Evolutionary conservation across 345 rosid genomes (phyloP).

Genomic region (Rhizophora mangle): DNA sequence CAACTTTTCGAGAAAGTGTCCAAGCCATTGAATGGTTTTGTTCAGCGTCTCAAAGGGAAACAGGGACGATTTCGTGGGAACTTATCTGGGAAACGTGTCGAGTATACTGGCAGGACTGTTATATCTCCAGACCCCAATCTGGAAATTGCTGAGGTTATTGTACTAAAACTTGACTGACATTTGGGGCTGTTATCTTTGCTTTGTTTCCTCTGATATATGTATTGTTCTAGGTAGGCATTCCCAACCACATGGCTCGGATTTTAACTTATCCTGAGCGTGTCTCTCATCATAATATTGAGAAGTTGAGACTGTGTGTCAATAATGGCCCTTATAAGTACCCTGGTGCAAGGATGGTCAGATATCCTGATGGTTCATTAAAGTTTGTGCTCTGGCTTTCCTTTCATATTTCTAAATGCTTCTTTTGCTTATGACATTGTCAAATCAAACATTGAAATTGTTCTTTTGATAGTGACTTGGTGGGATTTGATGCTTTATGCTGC

Average conservation of each 20-base stretch:
- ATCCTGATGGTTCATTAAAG: conserved; percentile 66
- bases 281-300: conserved; percentile 83
- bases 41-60: conserved; percentile 97
- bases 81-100: conserved; percentile 93
- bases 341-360: conserved; percentile 76
- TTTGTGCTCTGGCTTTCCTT: conserved; percentile 12
- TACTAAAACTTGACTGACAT: conserved; percentile 1
- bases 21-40: conserved; percentile 68
- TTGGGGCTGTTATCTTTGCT: conserved; percentile 3
- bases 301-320: conserved; percentile 83
- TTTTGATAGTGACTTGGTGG: conserved; percentile 7
- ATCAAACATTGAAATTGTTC: no score
- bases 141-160: conserved; percentile 79
- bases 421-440: background rate
- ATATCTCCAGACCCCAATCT: conserved; percentile 99
- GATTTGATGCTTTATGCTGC: conserved; percentile 27
- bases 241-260: conserved; percentile 87
- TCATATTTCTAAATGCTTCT: conserved; percentile 6
- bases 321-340: conserved; percentile 89
- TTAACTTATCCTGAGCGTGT: conserved; percentile 90
- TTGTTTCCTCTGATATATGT: conserved; percentile 12
- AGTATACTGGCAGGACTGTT: conserved; percentile 95
- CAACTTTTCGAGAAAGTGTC: conserved; percentile 32
- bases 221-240: conserved; percentile 69
- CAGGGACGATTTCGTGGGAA: conserved; percentile 92